These are phyloP conservation scores for Rhodotorula sp. DNA, from an alignment of 1,284 basidiomycete species.

Conservation along the genomic window DNA sequence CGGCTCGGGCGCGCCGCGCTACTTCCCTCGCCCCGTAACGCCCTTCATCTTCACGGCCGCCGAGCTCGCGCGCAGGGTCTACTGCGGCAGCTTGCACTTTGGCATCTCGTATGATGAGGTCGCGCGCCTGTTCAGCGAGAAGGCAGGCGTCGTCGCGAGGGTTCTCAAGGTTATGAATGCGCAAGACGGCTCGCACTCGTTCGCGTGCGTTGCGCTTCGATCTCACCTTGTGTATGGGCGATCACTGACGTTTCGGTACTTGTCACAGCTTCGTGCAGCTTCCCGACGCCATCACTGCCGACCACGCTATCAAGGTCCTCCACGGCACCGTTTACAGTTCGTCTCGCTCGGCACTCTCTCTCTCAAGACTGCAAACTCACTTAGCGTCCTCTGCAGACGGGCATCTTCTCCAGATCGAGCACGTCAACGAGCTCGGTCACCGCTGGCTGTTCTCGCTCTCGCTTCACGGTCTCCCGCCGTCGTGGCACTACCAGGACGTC, in stretches of 20 bases:
- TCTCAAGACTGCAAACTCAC: neutral
- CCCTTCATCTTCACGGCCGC: constrained; percentile 26
- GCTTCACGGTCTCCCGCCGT: constrained; percentile 10
- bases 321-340: constrained; percentile 15
- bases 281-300: constrained; percentile 25
- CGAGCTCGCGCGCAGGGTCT: constrained; percentile 29
- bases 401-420: constrained; percentile 21
- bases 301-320: constrained; percentile 13
- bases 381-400: neutral
- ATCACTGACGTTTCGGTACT: neutral
- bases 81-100: constrained; percentile 15
- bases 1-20: neutral
- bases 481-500: constrained; percentile 26
- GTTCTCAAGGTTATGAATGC: constrained; percentile 19
- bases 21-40: constrained; percentile 18
- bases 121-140: constrained; percentile 11
- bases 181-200: constrained; percentile 15
- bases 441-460: constrained; percentile 29
- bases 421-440: constrained; percentile 26
- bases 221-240: neutral
- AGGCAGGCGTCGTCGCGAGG: constrained; percentile 23
- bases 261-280: constrained; percentile 17
- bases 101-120: constrained; percentile 22
- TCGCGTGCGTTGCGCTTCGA: constrained; percentile 1
- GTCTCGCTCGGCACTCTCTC: neutral